These are phyloP conservation scores for Bryum argenteum DNA, from an alignment of 225 moss, liverwort and hornwort species.

Conservation along the genomic window DNA sequence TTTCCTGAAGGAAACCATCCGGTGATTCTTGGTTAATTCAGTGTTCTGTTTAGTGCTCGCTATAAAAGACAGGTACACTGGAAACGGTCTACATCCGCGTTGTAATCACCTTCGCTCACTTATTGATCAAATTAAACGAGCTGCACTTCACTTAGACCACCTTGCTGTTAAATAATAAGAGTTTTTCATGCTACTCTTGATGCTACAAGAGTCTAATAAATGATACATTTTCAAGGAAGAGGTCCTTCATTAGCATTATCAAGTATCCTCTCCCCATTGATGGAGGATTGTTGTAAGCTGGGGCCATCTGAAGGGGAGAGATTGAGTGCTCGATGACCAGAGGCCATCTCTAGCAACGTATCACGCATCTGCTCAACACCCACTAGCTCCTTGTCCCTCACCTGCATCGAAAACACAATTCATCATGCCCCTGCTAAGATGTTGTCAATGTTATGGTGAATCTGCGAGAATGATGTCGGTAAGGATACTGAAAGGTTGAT, in stretches of 20 bases:
- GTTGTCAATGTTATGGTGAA: too few species aligned
- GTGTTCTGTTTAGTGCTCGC: too few species aligned
- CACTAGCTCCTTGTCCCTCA: conserved; percentile 73
- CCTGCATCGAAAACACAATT: conserved; percentile 39
- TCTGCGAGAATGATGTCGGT: background rate
- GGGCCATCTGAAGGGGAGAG: conserved; percentile 43
- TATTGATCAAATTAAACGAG: too few species aligned
- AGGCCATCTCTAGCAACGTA: conserved; percentile 84
- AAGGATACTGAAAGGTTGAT: background rate
- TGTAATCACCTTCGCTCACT: too few species aligned
- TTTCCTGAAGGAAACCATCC: too few species aligned
- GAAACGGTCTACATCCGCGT: too few species aligned
- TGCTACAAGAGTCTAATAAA: too few species aligned
- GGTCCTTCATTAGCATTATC: conserved; percentile 42
- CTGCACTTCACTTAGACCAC: too few species aligned
- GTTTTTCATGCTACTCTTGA: too few species aligned
- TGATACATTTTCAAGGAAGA: conserved; percentile 24
- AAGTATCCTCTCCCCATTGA: conserved; percentile 47
- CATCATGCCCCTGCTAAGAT: background rate
- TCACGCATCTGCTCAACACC: conserved; percentile 86
- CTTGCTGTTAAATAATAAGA: too few species aligned
- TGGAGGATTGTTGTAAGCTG: conserved; percentile 43
- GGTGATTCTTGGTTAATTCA: too few species aligned
- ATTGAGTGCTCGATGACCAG: conserved; percentile 41
- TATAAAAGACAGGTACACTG: too few species aligned